A percentile compares a stretch with the other conserved stretches of the same genome.
Conservation (phyloP, 73 alveolate genomes). For the Paramecium pentaurelia region DNA sequence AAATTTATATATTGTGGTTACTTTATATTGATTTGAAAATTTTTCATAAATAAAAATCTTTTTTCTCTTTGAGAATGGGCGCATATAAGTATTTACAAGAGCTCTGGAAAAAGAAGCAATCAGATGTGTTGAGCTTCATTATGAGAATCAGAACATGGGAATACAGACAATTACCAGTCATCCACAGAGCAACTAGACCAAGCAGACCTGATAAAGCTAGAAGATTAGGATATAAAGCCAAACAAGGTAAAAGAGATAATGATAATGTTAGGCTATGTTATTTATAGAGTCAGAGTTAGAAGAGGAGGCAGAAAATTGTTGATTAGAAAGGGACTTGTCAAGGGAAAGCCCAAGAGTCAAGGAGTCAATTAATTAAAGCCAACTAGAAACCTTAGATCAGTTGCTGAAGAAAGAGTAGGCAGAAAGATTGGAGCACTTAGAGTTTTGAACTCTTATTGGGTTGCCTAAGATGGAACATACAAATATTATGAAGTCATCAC, state of each 20-base stretch:
- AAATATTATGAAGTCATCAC: constrained; percentile 98
- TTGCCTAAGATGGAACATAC: constrained; percentile 98
- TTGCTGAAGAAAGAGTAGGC: constrained; percentile 99
- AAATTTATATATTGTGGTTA: constrained; percentile 11
- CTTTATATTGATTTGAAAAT: constrained; percentile 34
- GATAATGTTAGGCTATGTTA: constrained; percentile 91
- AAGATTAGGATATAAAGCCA: constrained; percentile 98
- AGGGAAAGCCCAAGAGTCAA: constrained; percentile 99
- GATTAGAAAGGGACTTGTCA: constrained; percentile 92
- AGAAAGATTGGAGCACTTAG: constrained; percentile 89
- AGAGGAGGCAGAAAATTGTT: constrained; percentile 98
- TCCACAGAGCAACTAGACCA: constrained; percentile 96
- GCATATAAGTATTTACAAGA: constrained; percentile 98
- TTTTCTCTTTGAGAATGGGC: constrained; percentile 77
- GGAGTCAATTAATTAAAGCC: constrained; percentile 96
- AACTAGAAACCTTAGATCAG: constrained; percentile 92
- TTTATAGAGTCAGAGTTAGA: constrained; percentile 98
- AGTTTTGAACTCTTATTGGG: constrained; percentile 99
- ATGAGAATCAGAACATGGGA: constrained; percentile 98
- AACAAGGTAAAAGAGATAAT: constrained; percentile 37
- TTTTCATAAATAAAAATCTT: constrained; percentile 40
- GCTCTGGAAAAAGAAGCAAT: constrained; percentile 99
- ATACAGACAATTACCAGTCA: constrained; percentile 97
- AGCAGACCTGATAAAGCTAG: constrained; percentile 99
- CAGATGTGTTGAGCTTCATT: constrained; percentile 97